These are phyloP conservation scores for Citrullus amarus DNA, from an alignment of 306 rosid species.

Conservation along the genomic window DNA sequence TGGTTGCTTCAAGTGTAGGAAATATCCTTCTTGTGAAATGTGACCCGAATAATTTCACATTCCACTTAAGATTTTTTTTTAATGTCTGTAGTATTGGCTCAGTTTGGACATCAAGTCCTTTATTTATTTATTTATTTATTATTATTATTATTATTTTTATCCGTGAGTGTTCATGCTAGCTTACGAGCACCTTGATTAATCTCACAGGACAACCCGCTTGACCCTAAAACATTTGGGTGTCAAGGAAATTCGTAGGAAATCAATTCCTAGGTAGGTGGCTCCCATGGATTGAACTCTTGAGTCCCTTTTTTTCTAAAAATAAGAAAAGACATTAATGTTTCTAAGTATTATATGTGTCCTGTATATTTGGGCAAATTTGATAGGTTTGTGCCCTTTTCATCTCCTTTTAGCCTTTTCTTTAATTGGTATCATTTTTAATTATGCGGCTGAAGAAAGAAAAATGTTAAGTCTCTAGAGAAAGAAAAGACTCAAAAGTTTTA, in stretches of 20 bases:
- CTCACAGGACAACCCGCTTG: too few species aligned
- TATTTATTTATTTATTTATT: too few species aligned
- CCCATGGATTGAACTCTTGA: too few species aligned
- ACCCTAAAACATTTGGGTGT: too few species aligned
- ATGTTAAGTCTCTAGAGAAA: not conserved
- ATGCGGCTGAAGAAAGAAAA: slow-evolving; percentile 60
- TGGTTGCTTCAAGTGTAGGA: not conserved
- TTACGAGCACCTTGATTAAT: too few species aligned
- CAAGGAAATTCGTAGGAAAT: too few species aligned
- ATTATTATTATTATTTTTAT: too few species aligned
- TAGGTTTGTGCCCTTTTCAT: not conserved
- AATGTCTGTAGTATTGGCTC: not conserved
- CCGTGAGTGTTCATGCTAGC: too few species aligned
- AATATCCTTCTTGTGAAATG: not conserved
- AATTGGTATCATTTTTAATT: not conserved
- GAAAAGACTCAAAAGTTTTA: too few species aligned
- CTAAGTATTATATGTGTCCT: not conserved
- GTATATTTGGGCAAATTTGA: not conserved
- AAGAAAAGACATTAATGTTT: not conserved
- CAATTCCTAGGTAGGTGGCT: too few species aligned
- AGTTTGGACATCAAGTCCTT: not conserved
- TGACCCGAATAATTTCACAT: not conserved
- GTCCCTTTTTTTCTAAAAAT: not conserved
- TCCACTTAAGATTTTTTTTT: not conserved
- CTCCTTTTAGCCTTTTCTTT: not conserved